Evolutionary conservation across 805 yeast species (phyloP), one percentile per base, ranked within the genome.

Genomic region (Metschnikowia cubensis): DNA sequence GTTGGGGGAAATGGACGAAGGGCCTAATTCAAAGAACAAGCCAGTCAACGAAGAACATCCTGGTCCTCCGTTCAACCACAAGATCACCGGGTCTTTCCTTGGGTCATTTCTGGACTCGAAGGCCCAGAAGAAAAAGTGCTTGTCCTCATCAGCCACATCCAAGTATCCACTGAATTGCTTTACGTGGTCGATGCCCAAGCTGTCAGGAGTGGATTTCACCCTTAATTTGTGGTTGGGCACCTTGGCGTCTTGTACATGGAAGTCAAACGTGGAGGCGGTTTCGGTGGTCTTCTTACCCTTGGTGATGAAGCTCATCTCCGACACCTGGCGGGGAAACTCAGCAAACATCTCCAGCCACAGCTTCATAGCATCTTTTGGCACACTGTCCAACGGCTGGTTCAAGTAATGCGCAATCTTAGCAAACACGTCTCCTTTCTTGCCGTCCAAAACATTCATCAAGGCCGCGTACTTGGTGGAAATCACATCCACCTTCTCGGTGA

Each of bases 21-120:
- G 96, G 22, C 98, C 98, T 62, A 90, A 77, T 67, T 92, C 98
- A 62, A 91, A 89, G 60, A 92, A 82, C 50, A 91, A 73, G 7
- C 97, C 97, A 33, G 95, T 88, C 64, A 89, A 71, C 1, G 96
- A 88, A 0, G 96, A 88, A 65, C 97, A 91, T 11, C 97, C 97
- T 35, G 97, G 97, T 4, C 97, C 97, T 56, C 97, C 97, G 64
- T 91, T 91, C 59, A 91, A 75, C 98, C 97, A 90, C 58, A 92
- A 75, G 49, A 92, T 78, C 20, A 90, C 77, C 1, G 97, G 97
- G 68, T 92, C 97, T 47, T 74, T 87, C 48, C 67, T 70, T 3
- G 97, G 97, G 35, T 70, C 74, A 54, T 76, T 74, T 13, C 59
- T 82, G 47, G 95, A 85, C 69, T 91, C 97, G 59, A 92, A 92